Evolutionary conservation across 2,329 filamentous ascomycete species (phyloP).

Genomic region (Trichoderma brevicompactum): DNA sequence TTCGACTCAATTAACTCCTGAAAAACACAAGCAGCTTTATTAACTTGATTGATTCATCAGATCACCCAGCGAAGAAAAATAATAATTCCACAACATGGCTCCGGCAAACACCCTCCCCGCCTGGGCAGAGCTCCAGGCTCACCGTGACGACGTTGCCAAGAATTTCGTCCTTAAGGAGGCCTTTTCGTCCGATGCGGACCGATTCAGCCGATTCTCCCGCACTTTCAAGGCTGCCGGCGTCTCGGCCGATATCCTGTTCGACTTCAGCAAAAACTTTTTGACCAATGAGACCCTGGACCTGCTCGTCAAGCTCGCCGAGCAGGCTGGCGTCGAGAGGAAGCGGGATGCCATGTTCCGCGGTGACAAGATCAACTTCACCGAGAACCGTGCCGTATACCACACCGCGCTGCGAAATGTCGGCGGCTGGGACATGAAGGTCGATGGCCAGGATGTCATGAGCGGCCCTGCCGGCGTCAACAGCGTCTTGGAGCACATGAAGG

Average conservation of each 20-base stretch:
- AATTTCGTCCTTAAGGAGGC: constrained; percentile 91
- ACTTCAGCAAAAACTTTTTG: constrained; percentile 99
- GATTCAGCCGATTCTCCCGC: constrained; percentile 88
- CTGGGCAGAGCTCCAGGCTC: constrained; percentile 89
- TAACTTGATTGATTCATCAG: background rate
- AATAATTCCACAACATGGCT: constrained; percentile 56
- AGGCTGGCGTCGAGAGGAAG: constrained; percentile 89
- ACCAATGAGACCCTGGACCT: constrained; percentile 89
- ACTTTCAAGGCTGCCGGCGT: constrained; percentile 84
- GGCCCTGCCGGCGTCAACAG: constrained; percentile 85
- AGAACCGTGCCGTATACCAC: constrained; percentile 95
- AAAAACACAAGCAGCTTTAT: background rate
- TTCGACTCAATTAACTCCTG: too few relatives aligned
- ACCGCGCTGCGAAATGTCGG: constrained; percentile 88
- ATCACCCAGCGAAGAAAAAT: background rate
- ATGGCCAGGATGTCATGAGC: constrained; percentile 91
- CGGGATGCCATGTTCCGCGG: constrained; percentile 97
- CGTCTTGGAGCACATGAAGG: constrained; percentile 96
- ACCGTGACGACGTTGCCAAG: constrained; percentile 85
- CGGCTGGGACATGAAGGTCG: constrained; percentile 81
- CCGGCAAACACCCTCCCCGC: constrained; percentile 84
- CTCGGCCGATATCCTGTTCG: constrained; percentile 90
- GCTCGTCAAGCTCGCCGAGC: constrained; percentile 86
- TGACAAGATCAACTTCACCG: constrained; percentile 99
- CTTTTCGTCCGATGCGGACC: constrained; percentile 84